Base-by-base conservation (phyloP, 2,329 filamentous ascomycete genomes). In the Microsporum ferrugineum region DNA sequence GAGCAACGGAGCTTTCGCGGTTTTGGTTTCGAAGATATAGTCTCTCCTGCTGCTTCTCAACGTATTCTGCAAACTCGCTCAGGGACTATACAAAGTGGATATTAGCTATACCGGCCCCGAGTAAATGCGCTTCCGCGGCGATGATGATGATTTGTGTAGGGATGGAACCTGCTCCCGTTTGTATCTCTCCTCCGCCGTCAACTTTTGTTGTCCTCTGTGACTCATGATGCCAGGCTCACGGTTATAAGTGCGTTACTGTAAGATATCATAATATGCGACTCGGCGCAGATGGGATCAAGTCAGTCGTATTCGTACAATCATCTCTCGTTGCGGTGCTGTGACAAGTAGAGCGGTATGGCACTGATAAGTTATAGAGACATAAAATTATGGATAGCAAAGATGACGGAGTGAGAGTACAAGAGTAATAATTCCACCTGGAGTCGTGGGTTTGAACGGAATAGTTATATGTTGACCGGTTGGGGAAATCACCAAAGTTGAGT, bases 41-140 rank as follows among this genome's bases (percentile, higher is more conserved):
- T 31, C 70, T 72, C 29, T 86, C 85, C 74, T 97, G 94, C 73
- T 97, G 91, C 72, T 91, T 88, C 74, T 97, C 91, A 66, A 96
- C 94, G 70, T 96, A 97, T 70, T 99, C 94, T 73, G 91, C 91
- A 72, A 99, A 99, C 69, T 97, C 94, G 78, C 88, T 94, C 61
- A 99, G 82, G 10, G 92, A 91, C 83, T 86, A 61, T 10, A 31
- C 14, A 57, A 58, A 7, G 5, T 3, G n/a, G 27, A 27, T 4
- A 23, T 57, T 41, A 41, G 55, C 29, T 31, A 41, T 8, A 33
- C 4, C 53, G 59, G 60, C 23, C 60, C 55, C 53, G 14, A 27
- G 36, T n/a, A 47, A 59, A 5, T 33, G 17, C 29, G 23, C 12
- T n/a, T 4, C 36, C n/a, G n/a, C 38, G 45, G 31, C n/a, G 5